Evolutionary conservation across 2,329 filamentous ascomycete genomes (phyloP).

Genomic region (Talaromyces pinophilus): DNA sequence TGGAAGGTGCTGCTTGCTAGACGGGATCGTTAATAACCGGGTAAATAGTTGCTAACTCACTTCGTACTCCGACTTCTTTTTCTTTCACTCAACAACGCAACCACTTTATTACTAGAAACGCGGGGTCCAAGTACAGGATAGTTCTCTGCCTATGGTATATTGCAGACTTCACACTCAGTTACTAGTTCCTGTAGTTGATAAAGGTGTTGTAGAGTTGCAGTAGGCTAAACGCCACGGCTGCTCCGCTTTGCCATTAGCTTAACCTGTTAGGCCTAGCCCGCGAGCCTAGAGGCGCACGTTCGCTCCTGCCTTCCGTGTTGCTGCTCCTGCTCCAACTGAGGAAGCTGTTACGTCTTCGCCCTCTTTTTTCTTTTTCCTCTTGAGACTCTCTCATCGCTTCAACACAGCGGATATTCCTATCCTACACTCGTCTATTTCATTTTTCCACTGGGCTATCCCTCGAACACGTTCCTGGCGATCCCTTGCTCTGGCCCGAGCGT

Average conservation of each 20-base stretch:
- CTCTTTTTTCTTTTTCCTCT: neutral
- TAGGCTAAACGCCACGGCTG: neutral
- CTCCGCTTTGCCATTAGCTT: slow-evolving; percentile 12
- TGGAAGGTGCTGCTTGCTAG: neutral
- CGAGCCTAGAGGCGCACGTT: slow-evolving; percentile 6
- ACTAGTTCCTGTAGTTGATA: neutral
- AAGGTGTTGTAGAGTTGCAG: neutral
- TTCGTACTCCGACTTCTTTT: neutral
- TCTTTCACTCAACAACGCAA: neutral
- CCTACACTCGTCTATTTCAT: slow-evolving; percentile 4
- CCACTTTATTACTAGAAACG: neutral
- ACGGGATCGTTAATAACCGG: neutral
- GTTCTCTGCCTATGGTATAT: neutral
- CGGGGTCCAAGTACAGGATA: neutral
- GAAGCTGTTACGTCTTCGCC: neutral
- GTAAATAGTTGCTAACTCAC: neutral
- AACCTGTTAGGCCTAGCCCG: neutral
- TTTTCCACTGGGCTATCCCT: neutral
- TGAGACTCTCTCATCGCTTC: neutral
- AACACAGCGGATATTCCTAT: neutral
- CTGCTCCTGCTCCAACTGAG: neutral
- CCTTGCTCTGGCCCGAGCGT: slow-evolving; percentile 19
- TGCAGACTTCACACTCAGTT: neutral
- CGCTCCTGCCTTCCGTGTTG: neutral
- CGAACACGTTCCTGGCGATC: slow-evolving; percentile 12